phyloP scores from a whole-genome alignment of 331 rosid species.

The Acacia concinna region DNA sequence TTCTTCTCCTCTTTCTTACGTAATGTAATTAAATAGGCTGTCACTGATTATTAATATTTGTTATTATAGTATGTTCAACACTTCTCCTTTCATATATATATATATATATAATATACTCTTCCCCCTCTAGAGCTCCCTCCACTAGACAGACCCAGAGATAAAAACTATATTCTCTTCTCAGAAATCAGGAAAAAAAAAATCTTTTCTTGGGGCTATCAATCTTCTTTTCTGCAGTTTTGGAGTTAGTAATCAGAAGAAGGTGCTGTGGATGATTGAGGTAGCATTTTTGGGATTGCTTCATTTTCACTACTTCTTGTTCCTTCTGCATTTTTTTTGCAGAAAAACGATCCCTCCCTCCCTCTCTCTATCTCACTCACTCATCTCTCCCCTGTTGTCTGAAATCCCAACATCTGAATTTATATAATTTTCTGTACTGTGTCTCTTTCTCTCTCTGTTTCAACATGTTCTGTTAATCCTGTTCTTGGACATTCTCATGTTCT shows the following conservation, averaged over 20 bases:
- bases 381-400: conserved; percentile 47
- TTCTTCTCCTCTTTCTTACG: conserved; percentile 43
- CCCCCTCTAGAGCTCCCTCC: conserved; percentile 31
- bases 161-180: conserved; percentile 34
- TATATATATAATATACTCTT: conserved; percentile 17
- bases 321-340: conserved; percentile 39
- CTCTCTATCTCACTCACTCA: conserved; percentile 32
- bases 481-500: conserved; percentile 37
- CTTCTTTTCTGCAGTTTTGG: conserved; percentile 34
- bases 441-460: conserved; percentile 8
- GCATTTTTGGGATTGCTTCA: conserved; percentile 44
- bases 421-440: not conserved
- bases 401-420: conserved; percentile 22
- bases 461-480: conserved; percentile 20
- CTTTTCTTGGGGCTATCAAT: conserved; percentile 60
- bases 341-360: conserved; percentile 35
- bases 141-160: conserved; percentile 42
- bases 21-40: conserved; percentile 35
- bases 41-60: conserved; percentile 39
- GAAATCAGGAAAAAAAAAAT: conserved; percentile 26
- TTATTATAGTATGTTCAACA: conserved; percentile 22
- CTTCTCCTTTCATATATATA: conserved; percentile 12
- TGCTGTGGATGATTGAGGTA: not conserved
- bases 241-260: conserved; percentile 30
- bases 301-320: conserved; percentile 34